These are phyloP conservation scores for Solanum hybrid DNA, from an alignment of 305 asterid genomes.

Conservation along the genomic window DNA sequence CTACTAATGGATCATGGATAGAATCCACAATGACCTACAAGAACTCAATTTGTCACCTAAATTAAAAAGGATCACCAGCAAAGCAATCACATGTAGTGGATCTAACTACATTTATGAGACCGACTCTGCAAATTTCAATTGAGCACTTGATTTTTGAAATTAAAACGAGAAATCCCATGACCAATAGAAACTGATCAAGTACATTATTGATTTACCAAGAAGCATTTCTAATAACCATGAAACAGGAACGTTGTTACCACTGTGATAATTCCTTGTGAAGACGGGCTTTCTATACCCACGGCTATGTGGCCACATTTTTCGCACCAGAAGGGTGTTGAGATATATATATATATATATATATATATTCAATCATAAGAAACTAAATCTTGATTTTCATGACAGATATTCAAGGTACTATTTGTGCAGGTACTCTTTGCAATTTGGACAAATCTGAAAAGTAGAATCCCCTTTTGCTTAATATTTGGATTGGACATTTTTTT, in stretches of 20 bases:
- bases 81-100: not conserved
- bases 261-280: conserved; percentile 48
- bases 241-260: conserved; percentile 39
- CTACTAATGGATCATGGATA: conserved; percentile 46
- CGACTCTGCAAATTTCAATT: not conserved
- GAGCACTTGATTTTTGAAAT: not conserved
- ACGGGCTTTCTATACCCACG: conserved; percentile 39
- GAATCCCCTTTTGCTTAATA: too few species aligned
- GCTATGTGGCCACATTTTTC: conserved; percentile 16
- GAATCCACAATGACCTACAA: conserved; percentile 65
- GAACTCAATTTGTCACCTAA: not conserved
- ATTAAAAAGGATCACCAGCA: not conserved
- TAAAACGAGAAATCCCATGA: not conserved
- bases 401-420: too few species aligned
- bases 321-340: too few species aligned
- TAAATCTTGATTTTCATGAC: too few species aligned
- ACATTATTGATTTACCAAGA: not conserved
- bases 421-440: too few species aligned
- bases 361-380: too few species aligned
- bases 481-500: too few species aligned
- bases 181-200: not conserved
- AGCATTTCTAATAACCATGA: not conserved
- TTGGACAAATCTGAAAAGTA: too few species aligned
- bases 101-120: not conserved
- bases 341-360: too few species aligned